These are phyloP conservation scores for Cladosporium sp. DNA, from an alignment of 2,329 filamentous ascomycete genomes.

Conservation along the genomic window DNA sequence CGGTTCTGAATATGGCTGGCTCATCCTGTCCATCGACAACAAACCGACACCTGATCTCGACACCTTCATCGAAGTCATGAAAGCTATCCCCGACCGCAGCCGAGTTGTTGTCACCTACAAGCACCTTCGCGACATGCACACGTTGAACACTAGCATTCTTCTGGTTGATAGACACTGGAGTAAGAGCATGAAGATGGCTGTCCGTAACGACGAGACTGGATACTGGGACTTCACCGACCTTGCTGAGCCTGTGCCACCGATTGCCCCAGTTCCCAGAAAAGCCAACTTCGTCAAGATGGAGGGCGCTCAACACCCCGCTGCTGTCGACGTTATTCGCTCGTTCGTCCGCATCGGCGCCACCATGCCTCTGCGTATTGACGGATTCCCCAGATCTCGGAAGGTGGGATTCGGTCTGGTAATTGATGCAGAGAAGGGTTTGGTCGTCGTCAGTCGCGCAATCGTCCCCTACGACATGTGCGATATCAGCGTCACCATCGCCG, in stretches of 20 bases:
- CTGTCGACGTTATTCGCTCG: conserved; percentile 89
- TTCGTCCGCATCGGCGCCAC: conserved; percentile 91
- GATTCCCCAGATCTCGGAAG: conserved; percentile 92
- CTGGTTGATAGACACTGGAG: conserved; percentile 96
- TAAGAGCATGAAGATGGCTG: conserved; percentile 86
- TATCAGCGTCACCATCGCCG: conserved; percentile 91
- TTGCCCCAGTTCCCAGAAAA: conserved; percentile 66
- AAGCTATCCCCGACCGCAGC: conserved; percentile 72
- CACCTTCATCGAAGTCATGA: conserved; percentile 87
- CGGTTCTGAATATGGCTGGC: conserved; percentile 84
- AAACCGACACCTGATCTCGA: conserved; percentile 84
- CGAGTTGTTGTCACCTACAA: conserved; percentile 94
- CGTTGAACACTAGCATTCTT: conserved; percentile 86
- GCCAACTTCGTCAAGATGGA: conserved; percentile 91
- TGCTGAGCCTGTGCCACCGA: conserved; percentile 71
- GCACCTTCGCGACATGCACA: conserved; percentile 91
- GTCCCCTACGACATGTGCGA: conserved; percentile 97
- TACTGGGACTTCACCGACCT: conserved; percentile 93
- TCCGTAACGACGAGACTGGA: conserved; percentile 84
- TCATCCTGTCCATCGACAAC: conserved; percentile 89
- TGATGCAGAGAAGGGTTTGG: conserved; percentile 91
- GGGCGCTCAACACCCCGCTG: conserved; percentile 80
- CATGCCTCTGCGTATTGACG: conserved; percentile 94
- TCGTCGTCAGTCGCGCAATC: conserved; percentile 89
- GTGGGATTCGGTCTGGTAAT: conserved; percentile 97